Evolutionary conservation across 306 rosid species (phyloP).

Genomic region (Aeschynomene evenia): DNA sequence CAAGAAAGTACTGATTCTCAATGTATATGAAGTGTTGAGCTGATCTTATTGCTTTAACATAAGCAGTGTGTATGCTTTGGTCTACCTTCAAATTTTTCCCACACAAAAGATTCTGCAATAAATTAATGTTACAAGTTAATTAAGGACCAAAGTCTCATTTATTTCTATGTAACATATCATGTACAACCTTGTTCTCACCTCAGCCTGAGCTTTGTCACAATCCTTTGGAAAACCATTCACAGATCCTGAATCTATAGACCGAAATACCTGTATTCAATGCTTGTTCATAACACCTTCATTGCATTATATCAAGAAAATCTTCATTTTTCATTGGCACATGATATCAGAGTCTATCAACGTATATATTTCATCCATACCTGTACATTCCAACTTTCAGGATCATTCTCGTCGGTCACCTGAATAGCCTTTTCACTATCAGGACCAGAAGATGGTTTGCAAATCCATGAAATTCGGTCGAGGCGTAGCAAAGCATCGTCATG

Average conservation of each 20-base stretch:
- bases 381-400: constrained; percentile 66
- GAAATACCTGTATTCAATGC: constrained; percentile 60
- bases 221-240: constrained; percentile 79
- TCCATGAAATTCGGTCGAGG: constrained; percentile 68
- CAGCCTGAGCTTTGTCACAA: constrained; percentile 51
- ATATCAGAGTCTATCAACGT: constrained; percentile 15
- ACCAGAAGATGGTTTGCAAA: constrained; percentile 46
- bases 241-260: constrained; percentile 82
- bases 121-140: constrained; percentile 10
- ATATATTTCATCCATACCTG: constrained; percentile 53
- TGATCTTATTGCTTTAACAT: constrained; percentile 66
- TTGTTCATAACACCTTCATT: constrained; percentile 15
- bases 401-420: constrained; percentile 44
- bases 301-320: neutral
- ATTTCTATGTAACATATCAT: constrained; percentile 7
- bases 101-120: constrained; percentile 62
- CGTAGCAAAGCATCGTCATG: constrained; percentile 68
- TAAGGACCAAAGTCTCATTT: neutral
- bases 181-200: constrained; percentile 51
- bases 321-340: neutral
- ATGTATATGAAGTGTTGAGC: constrained; percentile 69
- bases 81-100: constrained; percentile 76
- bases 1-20: constrained; percentile 66
- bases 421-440: constrained; percentile 41
- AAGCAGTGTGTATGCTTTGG: constrained; percentile 67